A percentile compares a stretch with the other conserved stretches of the same genome.
Conservation (phyloP, 495 filamentous ascomycete genomes). For the Xanthoparmelia taractica region DNA sequence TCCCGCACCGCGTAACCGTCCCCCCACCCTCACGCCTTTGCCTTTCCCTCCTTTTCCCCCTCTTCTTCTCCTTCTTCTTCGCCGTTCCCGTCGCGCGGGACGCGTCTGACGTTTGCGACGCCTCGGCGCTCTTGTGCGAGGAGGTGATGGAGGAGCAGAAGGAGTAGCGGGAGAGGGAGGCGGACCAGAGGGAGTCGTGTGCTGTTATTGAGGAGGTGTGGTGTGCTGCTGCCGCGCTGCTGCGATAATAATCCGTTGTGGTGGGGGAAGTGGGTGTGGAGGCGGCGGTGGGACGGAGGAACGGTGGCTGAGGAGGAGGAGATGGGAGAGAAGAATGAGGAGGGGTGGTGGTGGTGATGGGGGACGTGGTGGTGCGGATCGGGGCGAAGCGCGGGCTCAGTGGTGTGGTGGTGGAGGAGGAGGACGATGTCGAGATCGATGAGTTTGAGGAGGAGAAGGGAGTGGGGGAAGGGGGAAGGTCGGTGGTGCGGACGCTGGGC, state of each 20-base stretch:
- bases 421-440: slow-evolving; percentile 6
- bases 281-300: not conserved
- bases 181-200: slow-evolving; percentile 16
- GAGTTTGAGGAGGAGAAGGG: slow-evolving; percentile 3
- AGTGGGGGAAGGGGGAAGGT: slow-evolving; percentile 15
- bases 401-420: slow-evolving; percentile 11
- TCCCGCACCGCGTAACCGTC: slow-evolving; percentile 9
- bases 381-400: not conserved
- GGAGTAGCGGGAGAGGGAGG: slow-evolving; percentile 18
- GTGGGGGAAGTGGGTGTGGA: not conserved
- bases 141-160: slow-evolving; percentile 19
- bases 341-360: not conserved
- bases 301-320: not conserved
- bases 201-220: not conserved
- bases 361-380: not conserved
- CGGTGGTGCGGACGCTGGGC: slow-evolving; percentile 15
- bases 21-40: too few relatives aligned
- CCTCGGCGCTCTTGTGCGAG: not conserved
- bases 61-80: not conserved
- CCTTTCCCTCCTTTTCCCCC: not conserved
- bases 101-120: not conserved
- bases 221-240: not conserved
- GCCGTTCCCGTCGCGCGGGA: not conserved
- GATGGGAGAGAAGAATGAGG: too few relatives aligned
- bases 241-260: too few relatives aligned